A percentile compares a stretch with the other conserved stretches of the same genome.
Conservation (phyloP, 2,329 filamentous ascomycete genomes). For the Alternaria sp. region DNA sequence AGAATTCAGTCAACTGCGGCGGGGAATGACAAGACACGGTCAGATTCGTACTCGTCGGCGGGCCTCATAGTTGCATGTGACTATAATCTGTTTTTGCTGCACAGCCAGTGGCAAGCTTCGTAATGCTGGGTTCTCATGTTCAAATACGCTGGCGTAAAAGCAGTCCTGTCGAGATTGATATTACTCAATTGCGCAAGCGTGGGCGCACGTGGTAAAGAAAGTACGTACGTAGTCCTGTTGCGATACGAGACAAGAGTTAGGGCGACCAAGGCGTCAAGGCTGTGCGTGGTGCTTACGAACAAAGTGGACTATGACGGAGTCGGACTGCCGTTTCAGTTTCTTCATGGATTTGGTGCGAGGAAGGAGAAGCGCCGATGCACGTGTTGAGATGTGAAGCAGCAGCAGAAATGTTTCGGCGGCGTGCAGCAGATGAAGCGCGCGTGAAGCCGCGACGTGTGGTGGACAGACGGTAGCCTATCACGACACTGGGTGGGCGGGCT, state of each 20-base stretch:
- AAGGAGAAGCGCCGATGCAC: constrained; percentile 3
- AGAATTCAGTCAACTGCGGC: not conserved
- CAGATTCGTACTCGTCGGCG: constrained; percentile 64
- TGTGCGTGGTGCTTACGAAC: constrained; percentile 56
- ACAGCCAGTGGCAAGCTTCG: constrained; percentile 79
- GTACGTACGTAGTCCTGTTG: constrained; percentile 46
- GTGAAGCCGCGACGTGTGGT: constrained; percentile 7
- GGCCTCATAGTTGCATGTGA: constrained; percentile 81
- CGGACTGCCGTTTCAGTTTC: constrained; percentile 38
- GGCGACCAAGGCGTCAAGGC: constrained; percentile 24
- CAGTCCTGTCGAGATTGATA: constrained; percentile 66
- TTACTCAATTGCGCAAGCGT: constrained; percentile 11
- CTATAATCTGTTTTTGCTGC: constrained; percentile 88
- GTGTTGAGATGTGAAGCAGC: not conserved
- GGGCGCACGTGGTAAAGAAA: constrained; percentile 10
- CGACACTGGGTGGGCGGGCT: too few relatives aligned
- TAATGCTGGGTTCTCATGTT: constrained; percentile 78
- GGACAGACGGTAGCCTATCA: too few relatives aligned
- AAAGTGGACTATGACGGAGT: constrained; percentile 80
- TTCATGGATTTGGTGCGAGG: constrained; percentile 10
- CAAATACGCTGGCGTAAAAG: constrained; percentile 93
- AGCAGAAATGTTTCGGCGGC: constrained; percentile 11
- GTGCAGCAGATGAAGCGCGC: constrained; percentile 12
- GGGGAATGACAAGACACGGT: not conserved
- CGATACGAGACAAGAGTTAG: constrained; percentile 17